phyloP scores from a whole-genome alignment of 2,329 filamentous ascomycete genomes.

The Proliferodiscus dingleyae region DNA sequence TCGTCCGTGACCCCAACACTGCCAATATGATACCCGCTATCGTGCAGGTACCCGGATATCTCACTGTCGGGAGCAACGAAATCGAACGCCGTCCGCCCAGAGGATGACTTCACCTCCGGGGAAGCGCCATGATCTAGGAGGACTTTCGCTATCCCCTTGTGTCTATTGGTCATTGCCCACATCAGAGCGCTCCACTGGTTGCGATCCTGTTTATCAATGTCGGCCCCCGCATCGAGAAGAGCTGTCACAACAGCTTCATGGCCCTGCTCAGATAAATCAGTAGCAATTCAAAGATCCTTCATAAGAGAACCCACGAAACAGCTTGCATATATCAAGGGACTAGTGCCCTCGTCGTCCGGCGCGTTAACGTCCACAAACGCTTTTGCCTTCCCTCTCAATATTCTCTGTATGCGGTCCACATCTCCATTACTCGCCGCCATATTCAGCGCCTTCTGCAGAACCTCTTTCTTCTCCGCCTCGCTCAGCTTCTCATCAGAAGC shows the following conservation, averaged over 20 bases:
- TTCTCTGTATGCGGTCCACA: conserved; percentile 69
- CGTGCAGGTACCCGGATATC: conserved; percentile 90
- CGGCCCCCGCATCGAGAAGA: conserved; percentile 77
- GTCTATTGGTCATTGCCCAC: conserved; percentile 99
- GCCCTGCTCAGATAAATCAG: conserved; percentile 48
- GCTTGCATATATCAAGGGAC: conserved; percentile 95
- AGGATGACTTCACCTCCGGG: conserved; percentile 92
- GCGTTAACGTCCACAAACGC: conserved; percentile 78
- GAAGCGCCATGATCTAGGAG: conserved; percentile 90
- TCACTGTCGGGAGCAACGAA: conserved; percentile 95
- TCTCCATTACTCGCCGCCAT: conserved; percentile 98
- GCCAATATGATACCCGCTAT: conserved; percentile 88
- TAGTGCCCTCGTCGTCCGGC: conserved; percentile 89
- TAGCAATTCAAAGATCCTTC: not conserved
- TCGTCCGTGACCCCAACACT: conserved; percentile 77
- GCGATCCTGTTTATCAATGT: conserved; percentile 88
- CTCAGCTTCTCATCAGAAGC: conserved; percentile 69
- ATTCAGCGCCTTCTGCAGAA: conserved; percentile 81
- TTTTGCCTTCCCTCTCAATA: conserved; percentile 70
- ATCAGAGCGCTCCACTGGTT: conserved; percentile 98
- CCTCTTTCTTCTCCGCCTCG: conserved; percentile 70
- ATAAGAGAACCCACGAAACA: conserved; percentile 68
- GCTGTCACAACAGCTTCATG: conserved; percentile 84
- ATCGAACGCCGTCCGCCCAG: conserved; percentile 89
- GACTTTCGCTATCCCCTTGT: conserved; percentile 92